Base-by-base conservation (phyloP, 2,329 filamentous ascomycete genomes). In the Colletotrichum eleusines region DNA sequence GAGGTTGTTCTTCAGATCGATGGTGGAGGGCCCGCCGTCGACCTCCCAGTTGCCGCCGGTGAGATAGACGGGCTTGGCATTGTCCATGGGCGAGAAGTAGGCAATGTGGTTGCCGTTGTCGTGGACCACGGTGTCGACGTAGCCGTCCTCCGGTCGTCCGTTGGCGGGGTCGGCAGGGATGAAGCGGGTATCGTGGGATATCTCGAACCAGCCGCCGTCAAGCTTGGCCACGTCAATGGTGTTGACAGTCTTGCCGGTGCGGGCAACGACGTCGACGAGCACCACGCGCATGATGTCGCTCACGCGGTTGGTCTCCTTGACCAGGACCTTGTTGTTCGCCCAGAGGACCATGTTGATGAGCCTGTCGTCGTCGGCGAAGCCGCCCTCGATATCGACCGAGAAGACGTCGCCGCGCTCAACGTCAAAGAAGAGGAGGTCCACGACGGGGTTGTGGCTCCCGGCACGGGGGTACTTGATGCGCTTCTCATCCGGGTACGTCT, bases 171-270 rank as follows among this genome's bases (percentile, higher is more conserved):
- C 94, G 4, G 94, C 93, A 2, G 96, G 96, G 68, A 99, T 91
- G 77, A 92, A 98, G 18, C 85, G 90, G 4, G 95, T 97, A 51
- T 91, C 89, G 76, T 97, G 92, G 1, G 94, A 94, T 51, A 97
- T 94, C 81, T 99, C 96, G 76, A 98, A 95, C 96, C 96, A 99
- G 42, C 96, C 97, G 28, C 95, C 95, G 79, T 99, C 96, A n/a
- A 98, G 85, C 68, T 91, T 87, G 74, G 90, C 89, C 59, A 98
- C 90, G 79, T 99, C 90, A 59, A 93, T 88, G 26, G 90, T 92
- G 73, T 95, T 88, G 58, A 98, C 90, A 0, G 93, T 91, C 79
- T 92, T 92, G 38, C 94, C 95, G 26, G 88, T 90, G 58, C 94
- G 91, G 3, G 86, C 83, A 28, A 84, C 82, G 6, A 96, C 92